A percentile compares a stretch with the other conserved stretches of the same genome.
Conservation (phyloP, 2,329 filamentous ascomycete genomes). For the Talaromyces sp. region DNA sequence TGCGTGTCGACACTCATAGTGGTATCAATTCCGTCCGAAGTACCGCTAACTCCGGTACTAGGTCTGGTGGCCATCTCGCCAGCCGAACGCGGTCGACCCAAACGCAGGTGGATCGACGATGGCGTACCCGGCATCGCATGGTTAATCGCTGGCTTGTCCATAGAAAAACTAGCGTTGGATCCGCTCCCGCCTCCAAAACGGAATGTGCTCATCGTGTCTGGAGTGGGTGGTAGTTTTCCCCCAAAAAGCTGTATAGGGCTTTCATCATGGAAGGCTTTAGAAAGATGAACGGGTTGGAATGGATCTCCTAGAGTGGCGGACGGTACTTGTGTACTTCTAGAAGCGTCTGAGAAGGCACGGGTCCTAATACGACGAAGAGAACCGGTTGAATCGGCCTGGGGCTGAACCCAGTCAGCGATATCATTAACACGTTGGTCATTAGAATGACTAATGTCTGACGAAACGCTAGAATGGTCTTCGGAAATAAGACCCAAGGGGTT, state of each 20-base stretch:
- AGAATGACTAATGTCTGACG: background rate
- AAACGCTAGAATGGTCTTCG: background rate
- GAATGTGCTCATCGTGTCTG: conserved; percentile 40
- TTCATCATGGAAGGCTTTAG: conserved; percentile 14
- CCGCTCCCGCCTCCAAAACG: conserved; percentile 24
- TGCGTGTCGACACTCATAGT: conserved; percentile 28
- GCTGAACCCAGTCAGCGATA: conserved; percentile 28
- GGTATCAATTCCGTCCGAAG: conserved; percentile 26
- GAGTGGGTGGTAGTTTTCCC: conserved; percentile 33
- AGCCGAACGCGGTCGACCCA: conserved; percentile 27
- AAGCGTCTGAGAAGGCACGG: conserved; percentile 17
- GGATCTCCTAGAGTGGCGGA: conserved; percentile 15
- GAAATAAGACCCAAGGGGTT: conserved; percentile 4
- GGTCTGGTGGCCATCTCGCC: conserved; percentile 26
- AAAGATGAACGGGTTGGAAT: conserved; percentile 18
- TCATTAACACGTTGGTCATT: conserved; percentile 3
- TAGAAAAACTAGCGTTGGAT: conserved; percentile 30
- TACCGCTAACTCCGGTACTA: conserved; percentile 25
- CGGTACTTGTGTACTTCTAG: conserved; percentile 16
- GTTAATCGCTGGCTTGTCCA: conserved; percentile 22
- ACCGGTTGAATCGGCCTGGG: conserved; percentile 15
- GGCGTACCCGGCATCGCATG: conserved; percentile 4
- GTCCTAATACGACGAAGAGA: conserved; percentile 13
- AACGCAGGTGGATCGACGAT: conserved; percentile 16
- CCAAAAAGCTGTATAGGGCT: conserved; percentile 27